These are phyloP conservation scores for Hypoxylon sp. DNA, from an alignment of 2,329 filamentous ascomycete species.

Conservation along the genomic window DNA sequence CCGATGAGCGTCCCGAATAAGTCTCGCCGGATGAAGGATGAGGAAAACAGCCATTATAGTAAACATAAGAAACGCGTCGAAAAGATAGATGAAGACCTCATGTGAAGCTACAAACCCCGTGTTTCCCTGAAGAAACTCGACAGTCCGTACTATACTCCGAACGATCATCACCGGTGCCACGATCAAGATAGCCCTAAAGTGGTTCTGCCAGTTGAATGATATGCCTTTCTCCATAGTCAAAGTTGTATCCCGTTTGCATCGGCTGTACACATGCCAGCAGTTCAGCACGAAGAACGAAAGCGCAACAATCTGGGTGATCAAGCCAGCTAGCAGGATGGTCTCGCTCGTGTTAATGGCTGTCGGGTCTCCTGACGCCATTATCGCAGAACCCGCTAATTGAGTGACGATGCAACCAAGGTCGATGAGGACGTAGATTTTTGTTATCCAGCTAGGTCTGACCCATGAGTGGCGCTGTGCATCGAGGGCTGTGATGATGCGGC, in stretches of 20 bases:
- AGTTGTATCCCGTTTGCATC: conserved; percentile 31
- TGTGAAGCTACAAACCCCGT: conserved; percentile 59
- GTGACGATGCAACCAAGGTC: conserved; percentile 62
- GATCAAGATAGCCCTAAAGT: conserved; percentile 54
- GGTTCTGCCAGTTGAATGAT: conserved; percentile 32
- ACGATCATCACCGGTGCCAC: conserved; percentile 61
- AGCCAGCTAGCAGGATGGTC: conserved; percentile 64
- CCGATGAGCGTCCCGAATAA: conserved; percentile 38
- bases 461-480: conserved; percentile 34
- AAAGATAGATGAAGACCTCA: conserved; percentile 62
- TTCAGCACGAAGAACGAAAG: conserved; percentile 66
- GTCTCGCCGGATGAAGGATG: conserved; percentile 4
- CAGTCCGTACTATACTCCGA: conserved; percentile 62
- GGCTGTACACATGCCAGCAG: conserved; percentile 59
- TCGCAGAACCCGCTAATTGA: conserved; percentile 58
- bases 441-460: conserved; percentile 55
- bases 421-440: conserved; percentile 63
- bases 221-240: neutral
- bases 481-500: conserved; percentile 52
- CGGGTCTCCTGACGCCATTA: conserved; percentile 52
- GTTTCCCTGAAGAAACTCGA: conserved; percentile 64
- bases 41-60: conserved; percentile 59
- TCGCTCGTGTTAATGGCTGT: conserved; percentile 54
- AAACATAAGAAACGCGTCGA: conserved; percentile 61
- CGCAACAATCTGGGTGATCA: conserved; percentile 66